Conservation (phyloP, 2,329 filamentous ascomycete genomes). For the Phialocephala sp. region DNA sequence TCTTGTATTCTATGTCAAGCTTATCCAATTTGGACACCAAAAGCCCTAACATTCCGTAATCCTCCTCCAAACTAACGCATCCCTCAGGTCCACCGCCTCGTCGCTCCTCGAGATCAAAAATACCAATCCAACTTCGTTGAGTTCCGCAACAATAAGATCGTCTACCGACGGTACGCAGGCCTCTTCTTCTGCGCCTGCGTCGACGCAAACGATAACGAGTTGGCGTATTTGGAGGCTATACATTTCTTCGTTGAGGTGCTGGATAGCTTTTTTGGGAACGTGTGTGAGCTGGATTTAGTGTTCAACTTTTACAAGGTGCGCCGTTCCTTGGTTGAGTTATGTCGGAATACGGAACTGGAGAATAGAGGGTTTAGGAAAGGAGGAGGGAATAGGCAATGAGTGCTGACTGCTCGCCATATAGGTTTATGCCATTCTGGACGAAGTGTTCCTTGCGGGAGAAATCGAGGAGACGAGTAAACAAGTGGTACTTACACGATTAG, state of each 20-base stretch:
- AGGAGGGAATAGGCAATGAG: slow-evolving; percentile 8
- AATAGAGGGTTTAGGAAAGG: neutral
- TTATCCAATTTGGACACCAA: neutral
- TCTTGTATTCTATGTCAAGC: neutral
- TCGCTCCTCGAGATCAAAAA: slow-evolving; percentile 97
- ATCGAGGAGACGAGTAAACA: slow-evolving; percentile 99
- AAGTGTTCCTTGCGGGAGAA: slow-evolving; percentile 96
- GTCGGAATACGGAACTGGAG: neutral
- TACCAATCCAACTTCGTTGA: slow-evolving; percentile 99
- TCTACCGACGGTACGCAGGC: slow-evolving; percentile 96
- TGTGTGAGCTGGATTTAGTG: slow-evolving; percentile 94
- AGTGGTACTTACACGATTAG: slow-evolving; percentile 90
- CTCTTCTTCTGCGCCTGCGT: slow-evolving; percentile 99
- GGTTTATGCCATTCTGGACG: slow-evolving; percentile 98
- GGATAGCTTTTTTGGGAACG: slow-evolving; percentile 98
- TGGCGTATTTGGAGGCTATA: slow-evolving; percentile 95
- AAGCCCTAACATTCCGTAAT: neutral
- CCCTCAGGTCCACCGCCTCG: slow-evolving; percentile 90
- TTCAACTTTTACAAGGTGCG: slow-evolving; percentile 76
- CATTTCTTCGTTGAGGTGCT: slow-evolving; percentile 99
- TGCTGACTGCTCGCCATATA: slow-evolving; percentile 41
- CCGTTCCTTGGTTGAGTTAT: neutral
- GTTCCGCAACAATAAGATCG: slow-evolving; percentile 91
- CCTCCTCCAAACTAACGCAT: slow-evolving; percentile 10
- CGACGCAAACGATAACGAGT: slow-evolving; percentile 98